phyloP scores from a whole-genome alignment of 148 eudicot species.

The Cornus controversa region DNA sequence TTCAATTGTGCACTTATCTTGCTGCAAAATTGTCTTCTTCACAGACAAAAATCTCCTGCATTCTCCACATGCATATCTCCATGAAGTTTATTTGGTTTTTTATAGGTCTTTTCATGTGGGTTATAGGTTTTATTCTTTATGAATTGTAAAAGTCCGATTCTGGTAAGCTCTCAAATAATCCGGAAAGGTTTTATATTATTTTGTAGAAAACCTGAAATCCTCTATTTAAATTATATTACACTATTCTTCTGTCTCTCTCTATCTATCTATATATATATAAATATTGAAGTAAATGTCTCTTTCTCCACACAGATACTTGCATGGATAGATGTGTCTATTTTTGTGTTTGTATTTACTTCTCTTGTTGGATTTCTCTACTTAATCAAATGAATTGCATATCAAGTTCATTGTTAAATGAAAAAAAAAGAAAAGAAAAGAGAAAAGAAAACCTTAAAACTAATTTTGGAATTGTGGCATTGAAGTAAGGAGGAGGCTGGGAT shows the following conservation, averaged over 20 bases:
- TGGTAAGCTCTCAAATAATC: not conserved
- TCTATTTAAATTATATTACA: too few species aligned
- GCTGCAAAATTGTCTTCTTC: too few species aligned
- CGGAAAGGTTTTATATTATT: not conserved
- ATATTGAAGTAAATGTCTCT: not conserved
- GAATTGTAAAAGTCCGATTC: not conserved
- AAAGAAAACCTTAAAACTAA: not conserved
- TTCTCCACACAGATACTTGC: not conserved
- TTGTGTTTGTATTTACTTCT: not conserved
- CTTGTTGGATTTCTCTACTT: not conserved
- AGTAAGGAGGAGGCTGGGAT: slow-evolving; percentile 96
- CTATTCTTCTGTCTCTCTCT: too few species aligned
- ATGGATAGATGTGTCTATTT: not conserved
- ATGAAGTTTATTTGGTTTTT: too few species aligned
- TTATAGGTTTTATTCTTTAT: too few species aligned
- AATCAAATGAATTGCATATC: not conserved
- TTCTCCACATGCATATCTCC: too few species aligned
- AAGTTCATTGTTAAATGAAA: not conserved
- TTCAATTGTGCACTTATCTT: too few species aligned
- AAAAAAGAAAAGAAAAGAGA: too few species aligned
- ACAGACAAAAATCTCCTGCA: too few species aligned
- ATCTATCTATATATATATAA: too few species aligned
- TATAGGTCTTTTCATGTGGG: not conserved
- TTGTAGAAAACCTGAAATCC: not conserved
- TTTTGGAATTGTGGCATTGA: slow-evolving; percentile 32